These are phyloP conservation scores for Nitzschia sp. DNA, from an alignment of 108 stramenopile genomes.

Conservation along the genomic window DNA sequence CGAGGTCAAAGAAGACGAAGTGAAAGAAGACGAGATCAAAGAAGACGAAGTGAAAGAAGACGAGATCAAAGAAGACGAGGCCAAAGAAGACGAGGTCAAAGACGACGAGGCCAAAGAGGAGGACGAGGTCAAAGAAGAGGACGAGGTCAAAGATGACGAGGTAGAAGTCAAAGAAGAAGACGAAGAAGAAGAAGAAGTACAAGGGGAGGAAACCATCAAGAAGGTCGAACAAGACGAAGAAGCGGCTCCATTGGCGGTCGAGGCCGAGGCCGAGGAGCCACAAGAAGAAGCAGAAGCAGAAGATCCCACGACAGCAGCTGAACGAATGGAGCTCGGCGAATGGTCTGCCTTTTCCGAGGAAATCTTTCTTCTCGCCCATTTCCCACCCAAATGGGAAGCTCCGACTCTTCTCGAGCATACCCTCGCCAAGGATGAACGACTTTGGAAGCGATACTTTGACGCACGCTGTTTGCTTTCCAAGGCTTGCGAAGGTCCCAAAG, in stretches of 20 bases:
- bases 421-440: background rate
- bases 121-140: constrained; percentile 7
- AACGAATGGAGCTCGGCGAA: constrained; percentile 9
- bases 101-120: background rate
- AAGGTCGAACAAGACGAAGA: no score
- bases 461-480: background rate
- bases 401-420: background rate
- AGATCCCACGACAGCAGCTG: no score
- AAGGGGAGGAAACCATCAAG: background rate
- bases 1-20: no score
- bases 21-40: no score
- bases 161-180: background rate
- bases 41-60: background rate
- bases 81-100: background rate
- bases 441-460: constrained; percentile 17
- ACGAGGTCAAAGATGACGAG: no score
- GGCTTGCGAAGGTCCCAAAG: background rate
- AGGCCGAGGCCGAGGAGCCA: no score
- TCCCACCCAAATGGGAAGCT: background rate
- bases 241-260: no score
- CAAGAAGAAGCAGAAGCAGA: background rate
- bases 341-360: background rate
- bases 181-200: no score
- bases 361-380: background rate
- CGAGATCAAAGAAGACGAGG: background rate